phyloP scores from a whole-genome alignment of 78 protist genomes.

The Mastigamoeba balamuthi region DNA sequence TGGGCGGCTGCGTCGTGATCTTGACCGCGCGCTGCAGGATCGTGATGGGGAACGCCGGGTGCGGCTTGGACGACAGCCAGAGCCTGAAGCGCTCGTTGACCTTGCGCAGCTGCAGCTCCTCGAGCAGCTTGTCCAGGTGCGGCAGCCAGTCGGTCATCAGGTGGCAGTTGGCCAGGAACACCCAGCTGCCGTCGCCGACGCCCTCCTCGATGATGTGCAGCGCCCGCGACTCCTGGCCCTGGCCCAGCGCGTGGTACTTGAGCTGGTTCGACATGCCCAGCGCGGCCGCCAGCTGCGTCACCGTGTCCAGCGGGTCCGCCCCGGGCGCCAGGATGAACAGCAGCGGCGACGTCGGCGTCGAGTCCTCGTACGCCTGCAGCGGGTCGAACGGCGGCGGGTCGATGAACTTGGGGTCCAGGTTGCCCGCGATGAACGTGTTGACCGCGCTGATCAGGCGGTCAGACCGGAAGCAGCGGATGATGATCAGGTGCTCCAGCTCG shows the following conservation, averaged over 20 bases:
- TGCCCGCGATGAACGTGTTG: slow-evolving; percentile 31
- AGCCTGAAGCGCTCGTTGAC: slow-evolving; percentile 53
- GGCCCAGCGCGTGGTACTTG: slow-evolving; percentile 21
- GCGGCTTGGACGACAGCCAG: slow-evolving; percentile 78
- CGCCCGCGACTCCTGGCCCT: slow-evolving; percentile 11
- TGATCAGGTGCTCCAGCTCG: slow-evolving; percentile 55
- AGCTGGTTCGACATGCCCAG: slow-evolving; percentile 75
- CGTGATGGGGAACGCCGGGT: slow-evolving; percentile 77
- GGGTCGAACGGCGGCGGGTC: slow-evolving; percentile 72
- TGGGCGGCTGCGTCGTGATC: slow-evolving; percentile 89
- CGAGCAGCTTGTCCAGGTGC: slow-evolving; percentile 63
- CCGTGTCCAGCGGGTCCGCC: slow-evolving; percentile 57
- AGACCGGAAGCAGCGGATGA: slow-evolving; percentile 76
- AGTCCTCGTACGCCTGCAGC: slow-evolving; percentile 15
- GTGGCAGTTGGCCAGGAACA: slow-evolving; percentile 74
- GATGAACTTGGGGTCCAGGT: slow-evolving; percentile 30
- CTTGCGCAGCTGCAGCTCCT: neutral
- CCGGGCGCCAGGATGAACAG: slow-evolving; percentile 87
- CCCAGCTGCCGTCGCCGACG: slow-evolving; percentile 50
- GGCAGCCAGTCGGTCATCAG: slow-evolving; percentile 59
- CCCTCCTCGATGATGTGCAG: neutral
- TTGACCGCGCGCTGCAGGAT: slow-evolving; percentile 74
- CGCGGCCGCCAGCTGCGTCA: slow-evolving; percentile 31
- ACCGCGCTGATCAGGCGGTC: slow-evolving; percentile 70
- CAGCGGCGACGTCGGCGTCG: slow-evolving; percentile 30